Evolutionary conservation across 495 filamentous ascomycete species (phyloP).

Genomic region (Hypoxylon intermedium): DNA sequence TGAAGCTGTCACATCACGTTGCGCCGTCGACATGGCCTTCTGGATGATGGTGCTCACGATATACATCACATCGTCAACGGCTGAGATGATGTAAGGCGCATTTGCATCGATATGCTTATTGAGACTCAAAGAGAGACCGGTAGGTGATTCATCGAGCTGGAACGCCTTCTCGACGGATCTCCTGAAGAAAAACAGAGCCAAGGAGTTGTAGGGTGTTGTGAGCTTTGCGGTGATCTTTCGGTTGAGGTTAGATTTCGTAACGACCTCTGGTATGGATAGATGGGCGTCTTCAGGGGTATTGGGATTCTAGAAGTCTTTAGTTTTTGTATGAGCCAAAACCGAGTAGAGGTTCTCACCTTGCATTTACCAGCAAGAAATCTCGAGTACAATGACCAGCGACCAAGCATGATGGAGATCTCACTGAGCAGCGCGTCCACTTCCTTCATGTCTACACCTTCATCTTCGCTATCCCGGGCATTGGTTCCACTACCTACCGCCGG

Average conservation of each 20-base stretch:
- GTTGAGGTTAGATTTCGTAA: constrained; percentile 74
- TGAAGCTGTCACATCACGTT: constrained; percentile 72
- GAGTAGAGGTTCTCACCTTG: constrained; percentile 60
- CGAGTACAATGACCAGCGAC: constrained; percentile 89
- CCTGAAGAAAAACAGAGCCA: constrained; percentile 96
- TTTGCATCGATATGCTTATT: constrained; percentile 71
- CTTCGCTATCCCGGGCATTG: constrained; percentile 65
- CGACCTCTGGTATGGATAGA: constrained; percentile 69
- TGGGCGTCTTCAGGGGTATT: constrained; percentile 52
- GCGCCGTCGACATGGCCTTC: constrained; percentile 83
- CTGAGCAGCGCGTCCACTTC: constrained; percentile 86
- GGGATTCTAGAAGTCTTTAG: constrained; percentile 48
- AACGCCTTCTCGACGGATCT: constrained; percentile 96
- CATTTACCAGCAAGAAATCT: constrained; percentile 88
- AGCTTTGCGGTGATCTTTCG: constrained; percentile 78
- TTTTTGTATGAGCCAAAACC: constrained; percentile 5
- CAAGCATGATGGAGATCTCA: constrained; percentile 89
- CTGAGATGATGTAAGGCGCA: constrained; percentile 90
- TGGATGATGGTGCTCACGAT: constrained; percentile 92
- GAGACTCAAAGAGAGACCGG: constrained; percentile 75
- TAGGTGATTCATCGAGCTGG: constrained; percentile 94
- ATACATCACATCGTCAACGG: constrained; percentile 99
- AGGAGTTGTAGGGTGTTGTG: constrained; percentile 76
- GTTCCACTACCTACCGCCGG: constrained; percentile 66
- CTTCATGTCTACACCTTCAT: constrained; percentile 94